Base-by-base conservation (phyloP, 1,284 basidiomycete species). In the Phellinidium pouzarii region DNA sequence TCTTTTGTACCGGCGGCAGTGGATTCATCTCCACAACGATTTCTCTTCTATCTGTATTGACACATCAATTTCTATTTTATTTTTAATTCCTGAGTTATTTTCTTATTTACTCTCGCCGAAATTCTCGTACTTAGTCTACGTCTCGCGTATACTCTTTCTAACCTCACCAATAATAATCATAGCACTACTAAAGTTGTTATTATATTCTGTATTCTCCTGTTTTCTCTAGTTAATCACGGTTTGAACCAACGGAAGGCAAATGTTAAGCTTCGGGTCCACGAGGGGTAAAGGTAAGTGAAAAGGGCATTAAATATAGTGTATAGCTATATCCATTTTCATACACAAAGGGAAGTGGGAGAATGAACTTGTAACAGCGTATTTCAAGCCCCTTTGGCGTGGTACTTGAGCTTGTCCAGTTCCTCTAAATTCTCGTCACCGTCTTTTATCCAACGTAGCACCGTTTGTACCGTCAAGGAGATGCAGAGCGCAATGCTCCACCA, bases 361-460 rank as follows among this genome's bases (percentile, higher is more conserved):
- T n/a, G n/a, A n/a, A n/a, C n/a, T n/a, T n/a, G n/a, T n/a, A n/a
- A n/a, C n/a, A n/a, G n/a, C n/a, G n/a, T n/a, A 31, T 23, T 25
- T 53, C 45, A 53, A 26, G 53, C 53, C n/a, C 53, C 53, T 36
- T 55, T 55, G 11, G 48, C 53, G 38, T 51, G 36, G 29, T 55
- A 55, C 20, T 47, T 50, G 26, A 55, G 36, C 14, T 41, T 46
- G 25, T 51, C 53, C 27, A 55, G 27, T n/a, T 47, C 29, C 22
- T 46, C 53, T 12, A 51, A 3, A 26, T 34, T 42, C 23, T 37
- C 34, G 20, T 42, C 37, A 20, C 43, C 44, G 14, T 50, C 48
- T 44, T 51, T 44, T 3, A 55, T 40, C 19, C 40, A 50, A 5
- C 25, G 43, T 14, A 51, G 43, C 22, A 50, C 38, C 11, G 27